Evolutionary conservation across 2,329 filamentous ascomycete genomes (phyloP).

Genomic region (Trichoderma lentiforme): DNA sequence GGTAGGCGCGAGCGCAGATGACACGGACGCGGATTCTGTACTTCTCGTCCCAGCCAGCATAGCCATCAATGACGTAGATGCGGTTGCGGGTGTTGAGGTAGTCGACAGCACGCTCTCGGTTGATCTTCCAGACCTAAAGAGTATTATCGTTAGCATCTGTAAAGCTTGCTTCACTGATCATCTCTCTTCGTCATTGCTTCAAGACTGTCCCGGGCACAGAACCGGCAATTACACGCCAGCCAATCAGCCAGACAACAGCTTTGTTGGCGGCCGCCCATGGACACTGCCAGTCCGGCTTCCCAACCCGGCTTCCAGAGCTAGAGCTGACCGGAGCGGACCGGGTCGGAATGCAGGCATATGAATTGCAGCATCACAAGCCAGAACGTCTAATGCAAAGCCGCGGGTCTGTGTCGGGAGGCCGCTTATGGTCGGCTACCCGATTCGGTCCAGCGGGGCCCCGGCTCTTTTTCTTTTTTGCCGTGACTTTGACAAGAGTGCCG

Average conservation of each 20-base stretch:
- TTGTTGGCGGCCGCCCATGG: not conserved
- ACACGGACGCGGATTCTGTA: constrained; percentile 97
- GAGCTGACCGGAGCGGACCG: constrained; percentile 16
- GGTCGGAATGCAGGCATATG: not conserved
- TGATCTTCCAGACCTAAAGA: constrained; percentile 94
- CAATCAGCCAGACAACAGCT: not conserved
- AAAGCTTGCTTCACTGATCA: not conserved
- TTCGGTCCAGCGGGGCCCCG: constrained; percentile 13
- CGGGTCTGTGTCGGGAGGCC: not conserved
- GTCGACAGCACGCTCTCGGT: constrained; percentile 96
- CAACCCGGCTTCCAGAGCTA: not conserved
- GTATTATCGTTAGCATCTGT: constrained; percentile 27
- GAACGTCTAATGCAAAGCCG: not conserved
- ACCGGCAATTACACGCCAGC: not conserved
- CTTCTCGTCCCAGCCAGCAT: constrained; percentile 96
- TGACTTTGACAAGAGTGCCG: not conserved
- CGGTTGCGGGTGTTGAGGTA: constrained; percentile 98
- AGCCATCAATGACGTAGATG: constrained; percentile 98
- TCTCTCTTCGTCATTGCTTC: not conserved
- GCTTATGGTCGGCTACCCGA: constrained; percentile 18
- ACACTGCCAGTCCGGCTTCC: not conserved
- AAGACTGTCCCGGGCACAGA: not conserved
- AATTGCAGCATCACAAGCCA: not conserved
- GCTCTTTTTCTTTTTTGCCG: not conserved
- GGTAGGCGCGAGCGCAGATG: constrained; percentile 97